A percentile compares a stretch with the other conserved stretches of the same genome.
Evolutionary conservation across 257 asterid genomes (phyloP).

Genomic region (Asclepias syriaca): DNA sequence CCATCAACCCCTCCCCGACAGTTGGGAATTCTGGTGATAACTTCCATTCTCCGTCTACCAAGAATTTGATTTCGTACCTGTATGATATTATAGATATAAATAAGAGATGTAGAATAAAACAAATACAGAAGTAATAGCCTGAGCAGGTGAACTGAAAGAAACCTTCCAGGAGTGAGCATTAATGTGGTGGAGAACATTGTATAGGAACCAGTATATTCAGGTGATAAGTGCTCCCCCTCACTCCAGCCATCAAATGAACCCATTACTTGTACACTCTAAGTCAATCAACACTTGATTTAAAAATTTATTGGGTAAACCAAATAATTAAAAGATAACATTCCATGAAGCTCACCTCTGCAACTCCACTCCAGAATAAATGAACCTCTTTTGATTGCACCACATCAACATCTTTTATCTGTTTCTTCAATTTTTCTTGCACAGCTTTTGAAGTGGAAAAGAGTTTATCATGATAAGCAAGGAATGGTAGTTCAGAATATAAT

Average conservation of each 20-base stretch:
- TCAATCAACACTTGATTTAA: conserved; percentile 8
- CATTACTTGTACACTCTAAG: conserved; percentile 88
- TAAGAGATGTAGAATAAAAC: neutral
- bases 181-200: conserved; percentile 67
- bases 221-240: conserved; percentile 76
- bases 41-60: conserved; percentile 81
- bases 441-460: conserved; percentile 35
- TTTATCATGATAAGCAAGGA: conserved; percentile 11
- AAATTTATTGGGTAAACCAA: neutral
- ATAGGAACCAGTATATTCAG: conserved; percentile 65
- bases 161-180: conserved; percentile 92
- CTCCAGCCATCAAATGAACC: conserved; percentile 95
- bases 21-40: conserved; percentile 67
- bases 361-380: conserved; percentile 64
- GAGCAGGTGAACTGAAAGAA: conserved; percentile 4
- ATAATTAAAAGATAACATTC: neutral
- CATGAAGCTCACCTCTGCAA: conserved; percentile 74
- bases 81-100: neutral
- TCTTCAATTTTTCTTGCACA: conserved; percentile 57
- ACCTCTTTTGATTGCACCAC: conserved; percentile 64
- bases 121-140: neutral
- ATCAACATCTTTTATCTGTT: conserved; percentile 70
- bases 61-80: conserved; percentile 78
- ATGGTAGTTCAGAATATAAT: neutral
- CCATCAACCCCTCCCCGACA: conserved; percentile 67